Base-by-base conservation (phyloP, 495 filamentous ascomycete genomes). In the Penicillium chermesinum region DNA sequence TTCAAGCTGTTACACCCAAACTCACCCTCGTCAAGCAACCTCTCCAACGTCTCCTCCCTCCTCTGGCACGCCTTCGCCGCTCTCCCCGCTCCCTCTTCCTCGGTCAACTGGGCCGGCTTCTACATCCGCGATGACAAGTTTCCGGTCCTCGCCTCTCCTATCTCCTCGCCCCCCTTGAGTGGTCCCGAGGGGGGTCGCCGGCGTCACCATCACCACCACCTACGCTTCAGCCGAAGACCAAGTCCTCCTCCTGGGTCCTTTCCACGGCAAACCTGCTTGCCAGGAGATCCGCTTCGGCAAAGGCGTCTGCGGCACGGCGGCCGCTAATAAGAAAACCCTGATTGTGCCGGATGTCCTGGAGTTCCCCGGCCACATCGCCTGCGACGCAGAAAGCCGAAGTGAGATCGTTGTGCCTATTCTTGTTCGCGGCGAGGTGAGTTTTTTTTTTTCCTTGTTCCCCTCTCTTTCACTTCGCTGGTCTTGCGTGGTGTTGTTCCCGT, bases 31-130 rank as follows among this genome's bases (percentile, higher is more conserved):
- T 5, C 43, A 41, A 94, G 89, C 71, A 95, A 95, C 66, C 79
- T 91, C 47, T 79, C 90, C 53, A 96, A 95, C 59, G 66, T 84
- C 35, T 79, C 90, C 44, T 88, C 90, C 25, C 81, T 95, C 40
- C 79, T 95, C 55, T 93, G 86, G 84, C 87, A 96, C 69, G 84
- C 83, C 33, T 89, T 86, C 62, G 81, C 83, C 54, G 83, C 89
- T 7, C 79, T 95, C 41, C 82, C 87, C n/a, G 59, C 75, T 0
- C 88, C 90, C 14, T 86, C 81, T 39, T 77, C 70, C 22, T 67
- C 79, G 30, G 85, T 89, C 6, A 95, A 95, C 72, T 96, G 91
- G 91, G 82, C 86, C 46, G 90, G 89, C 22, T 95, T 96, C 80
- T 96, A 96, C 70, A 82, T 86, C 43, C 74, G 88, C 58, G 79